Evolutionary conservation across 2,329 filamentous ascomycete genomes (phyloP).

Genomic region (Pseudogymnoascus sp.): DNA sequence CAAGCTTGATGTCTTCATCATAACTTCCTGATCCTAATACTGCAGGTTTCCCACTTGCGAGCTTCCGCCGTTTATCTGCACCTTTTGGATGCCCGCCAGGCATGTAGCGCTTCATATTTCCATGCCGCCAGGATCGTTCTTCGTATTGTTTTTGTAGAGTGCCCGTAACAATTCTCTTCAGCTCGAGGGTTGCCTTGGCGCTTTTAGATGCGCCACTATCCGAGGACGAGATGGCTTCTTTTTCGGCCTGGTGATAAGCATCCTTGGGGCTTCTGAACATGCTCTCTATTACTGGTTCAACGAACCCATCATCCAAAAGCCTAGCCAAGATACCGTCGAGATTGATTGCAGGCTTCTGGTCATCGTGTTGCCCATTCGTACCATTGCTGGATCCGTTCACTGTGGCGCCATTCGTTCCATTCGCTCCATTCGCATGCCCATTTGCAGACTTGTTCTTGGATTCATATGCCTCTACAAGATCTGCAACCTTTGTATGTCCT

Average conservation of each 20-base stretch:
- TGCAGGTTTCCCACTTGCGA: conserved; percentile 38
- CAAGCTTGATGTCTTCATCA: conserved; percentile 37
- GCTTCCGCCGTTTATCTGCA: conserved; percentile 43
- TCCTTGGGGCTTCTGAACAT: conserved; percentile 56
- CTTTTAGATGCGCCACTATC: conserved; percentile 49
- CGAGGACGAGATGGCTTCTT: conserved; percentile 47
- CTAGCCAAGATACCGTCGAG: conserved; percentile 34
- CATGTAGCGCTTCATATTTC: conserved; percentile 40
- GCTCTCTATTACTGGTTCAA: conserved; percentile 52
- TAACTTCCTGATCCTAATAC: conserved; percentile 31
- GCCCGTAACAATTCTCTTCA: conserved; percentile 47
- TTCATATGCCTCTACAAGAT: conserved; percentile 58
- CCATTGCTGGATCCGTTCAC: conserved; percentile 14
- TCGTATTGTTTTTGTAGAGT: conserved; percentile 45
- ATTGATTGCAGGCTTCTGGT: conserved; percentile 13
- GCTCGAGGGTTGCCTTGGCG: conserved; percentile 57
- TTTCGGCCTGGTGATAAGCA: conserved; percentile 51
- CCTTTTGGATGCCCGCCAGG: conserved; percentile 22
- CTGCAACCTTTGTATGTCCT: conserved; percentile 66
- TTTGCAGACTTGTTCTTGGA: conserved; percentile 12
- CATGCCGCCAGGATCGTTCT: conserved; percentile 37
- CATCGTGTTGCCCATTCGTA: conserved; percentile 18
- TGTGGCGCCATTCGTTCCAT: conserved; percentile 16
- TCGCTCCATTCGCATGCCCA: conserved; percentile 27
- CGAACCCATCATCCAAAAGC: conserved; percentile 55